Evolutionary conservation across 2,329 filamentous ascomycete genomes (phyloP).

Genomic region (Domatiomyces catenatus): DNA sequence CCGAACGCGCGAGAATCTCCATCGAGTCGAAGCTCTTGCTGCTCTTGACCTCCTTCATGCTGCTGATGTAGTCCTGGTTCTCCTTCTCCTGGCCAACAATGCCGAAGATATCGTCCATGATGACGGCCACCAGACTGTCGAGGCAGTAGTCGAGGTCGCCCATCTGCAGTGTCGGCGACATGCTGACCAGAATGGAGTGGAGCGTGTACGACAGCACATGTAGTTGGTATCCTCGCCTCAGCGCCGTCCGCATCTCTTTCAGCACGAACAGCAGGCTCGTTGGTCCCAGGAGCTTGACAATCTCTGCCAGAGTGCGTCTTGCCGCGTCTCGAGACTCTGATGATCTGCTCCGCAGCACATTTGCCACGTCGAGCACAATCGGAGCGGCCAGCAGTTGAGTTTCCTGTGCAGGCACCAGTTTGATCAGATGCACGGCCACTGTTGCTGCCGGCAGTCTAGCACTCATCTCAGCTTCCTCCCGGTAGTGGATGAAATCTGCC

Average conservation of each 20-base stretch:
- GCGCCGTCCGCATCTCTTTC: conserved; percentile 69
- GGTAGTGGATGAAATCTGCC: conserved; percentile 75
- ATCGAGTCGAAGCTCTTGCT: conserved; percentile 98
- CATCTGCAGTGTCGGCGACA: conserved; percentile 55
- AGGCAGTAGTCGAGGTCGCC: conserved; percentile 86
- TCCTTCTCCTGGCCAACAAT: conserved; percentile 89
- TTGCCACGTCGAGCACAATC: conserved; percentile 79
- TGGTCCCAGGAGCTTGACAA: conserved; percentile 65
- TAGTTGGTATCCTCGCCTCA: conserved; percentile 77
- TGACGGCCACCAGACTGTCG: conserved; percentile 57
- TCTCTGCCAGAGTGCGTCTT: conserved; percentile 71
- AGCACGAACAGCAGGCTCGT: conserved; percentile 83
- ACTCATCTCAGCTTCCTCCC: conserved; percentile 88
- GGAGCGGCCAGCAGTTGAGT: conserved; percentile 62
- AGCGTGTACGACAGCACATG: conserved; percentile 92
- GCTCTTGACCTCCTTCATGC: conserved; percentile 95
- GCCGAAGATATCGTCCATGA: conserved; percentile 97
- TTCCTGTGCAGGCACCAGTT: conserved; percentile 57
- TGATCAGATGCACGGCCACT: conserved; percentile 74
- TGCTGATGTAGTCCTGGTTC: conserved; percentile 81
- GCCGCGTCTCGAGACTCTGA: conserved; percentile 85
- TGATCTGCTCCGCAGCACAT: conserved; percentile 77
- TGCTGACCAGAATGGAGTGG: conserved; percentile 71
- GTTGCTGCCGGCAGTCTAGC: conserved; percentile 80
- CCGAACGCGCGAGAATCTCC: conserved; percentile 74